Conservation (phyloP, 129 eudicot species). For the Lactuca saligna region DNA sequence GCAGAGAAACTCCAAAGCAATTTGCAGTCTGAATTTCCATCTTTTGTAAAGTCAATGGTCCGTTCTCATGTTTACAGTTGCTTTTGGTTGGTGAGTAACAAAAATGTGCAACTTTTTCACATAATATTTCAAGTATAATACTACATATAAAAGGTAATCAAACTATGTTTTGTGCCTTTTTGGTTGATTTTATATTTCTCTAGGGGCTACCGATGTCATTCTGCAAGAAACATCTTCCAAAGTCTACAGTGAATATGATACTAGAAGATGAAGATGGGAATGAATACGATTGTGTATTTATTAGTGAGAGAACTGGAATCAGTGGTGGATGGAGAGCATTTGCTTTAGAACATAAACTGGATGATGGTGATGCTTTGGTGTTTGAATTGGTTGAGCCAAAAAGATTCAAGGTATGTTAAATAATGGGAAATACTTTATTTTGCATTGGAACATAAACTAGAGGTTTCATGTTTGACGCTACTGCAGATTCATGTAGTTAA, state of each 20-base stretch:
- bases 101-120: neutral
- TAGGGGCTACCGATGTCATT: conserved; percentile 73
- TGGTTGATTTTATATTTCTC: conserved; percentile 2
- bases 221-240: conserved; percentile 66
- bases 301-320: conserved; percentile 65
- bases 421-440: neutral
- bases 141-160: neutral
- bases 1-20: conserved; percentile 74
- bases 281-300: conserved; percentile 60
- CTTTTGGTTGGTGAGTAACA: conserved; percentile 81
- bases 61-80: conserved; percentile 93
- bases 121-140: neutral
- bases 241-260: conserved; percentile 46
- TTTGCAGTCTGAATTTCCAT: conserved; percentile 59
- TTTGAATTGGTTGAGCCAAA: conserved; percentile 64
- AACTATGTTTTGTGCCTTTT: neutral
- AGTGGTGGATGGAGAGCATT: conserved; percentile 95
- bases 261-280: conserved; percentile 64
- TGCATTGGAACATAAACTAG: neutral
- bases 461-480: conserved; percentile 16
- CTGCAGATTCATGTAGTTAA: conserved; percentile 63
- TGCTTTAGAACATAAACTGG: conserved; percentile 74
- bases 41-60: conserved; percentile 76
- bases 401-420: conserved; percentile 81
- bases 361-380: conserved; percentile 88